Base-by-base conservation (phyloP, 2,329 filamentous ascomycete species). In the Mycosphaerelloides madeirae region DNA sequence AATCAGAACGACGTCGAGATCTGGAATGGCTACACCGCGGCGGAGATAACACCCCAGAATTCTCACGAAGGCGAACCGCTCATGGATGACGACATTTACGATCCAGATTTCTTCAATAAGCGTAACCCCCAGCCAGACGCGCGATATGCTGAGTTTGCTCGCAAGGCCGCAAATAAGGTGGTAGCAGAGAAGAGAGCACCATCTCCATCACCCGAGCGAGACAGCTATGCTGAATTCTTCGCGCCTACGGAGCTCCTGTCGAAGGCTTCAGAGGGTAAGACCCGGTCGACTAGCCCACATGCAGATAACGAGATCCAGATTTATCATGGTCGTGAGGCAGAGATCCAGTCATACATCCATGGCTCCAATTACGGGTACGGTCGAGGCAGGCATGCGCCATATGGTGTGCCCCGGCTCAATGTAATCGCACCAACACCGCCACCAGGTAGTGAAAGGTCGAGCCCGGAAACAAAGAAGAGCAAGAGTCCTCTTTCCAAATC, bases 361-460 rank as follows among this genome's bases (percentile, higher is more conserved):
- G 43, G 50, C 11, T 39, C 43, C 11, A 45, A 47, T 22, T 52
- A 50, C 38, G 48, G 45, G 14, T 18, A 42, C 13, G 49, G 44
- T 12, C 47, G 38, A 31, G 54, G 52, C 43, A 48, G 46, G 42
- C 43, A 50, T 41, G 54, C 56, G 14, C 57, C 56, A 6, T 50
- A 61, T 59, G 41, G 52, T 61, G 72, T 81, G 15, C 78, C 78
- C 9, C 62, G 57, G n/a, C 65, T 82, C 13, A 77, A 75, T 33
- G 64, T 81, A 18, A 78, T 80, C 41, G 71, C 76, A 36, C 75
- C 79, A 2, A 81, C 78, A 6, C 79, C 79, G 15, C 74, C 75
- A 8, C 71, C 68, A 15, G 78, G 75, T 47, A 54, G 63, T 45
- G 68, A 66, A 18, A 22, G 43, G 7, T 41, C 43, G 25, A 65